phyloP scores from a whole-genome alignment of 176 grass and related monocot species.

The Typha latifolia region DNA sequence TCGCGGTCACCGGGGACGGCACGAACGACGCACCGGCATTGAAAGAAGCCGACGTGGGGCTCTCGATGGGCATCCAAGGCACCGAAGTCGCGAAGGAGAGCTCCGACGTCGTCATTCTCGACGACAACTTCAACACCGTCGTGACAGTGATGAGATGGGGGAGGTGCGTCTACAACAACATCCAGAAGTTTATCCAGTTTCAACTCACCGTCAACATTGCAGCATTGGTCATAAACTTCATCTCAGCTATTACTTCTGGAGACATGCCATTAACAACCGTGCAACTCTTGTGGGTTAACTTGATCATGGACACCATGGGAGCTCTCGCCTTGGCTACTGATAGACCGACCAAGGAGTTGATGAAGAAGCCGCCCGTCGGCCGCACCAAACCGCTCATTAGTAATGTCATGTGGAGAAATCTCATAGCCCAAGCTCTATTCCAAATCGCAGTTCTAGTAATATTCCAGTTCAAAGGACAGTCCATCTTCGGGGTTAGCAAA shows the following conservation, averaged over 20 bases:
- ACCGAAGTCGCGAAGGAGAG: slow-evolving; percentile 86
- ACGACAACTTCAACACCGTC: slow-evolving; percentile 80
- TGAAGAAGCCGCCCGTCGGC: slow-evolving; percentile 48
- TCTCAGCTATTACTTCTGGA: slow-evolving; percentile 30
- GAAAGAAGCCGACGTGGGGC: slow-evolving; percentile 72
- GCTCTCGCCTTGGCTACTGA: slow-evolving; percentile 57
- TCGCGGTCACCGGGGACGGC: slow-evolving; percentile 66
- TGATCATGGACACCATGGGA: slow-evolving; percentile 88
- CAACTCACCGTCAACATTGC: slow-evolving; percentile 79
- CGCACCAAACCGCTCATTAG: slow-evolving; percentile 69
- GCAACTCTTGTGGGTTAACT: slow-evolving; percentile 78
- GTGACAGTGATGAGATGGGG: slow-evolving; percentile 66
- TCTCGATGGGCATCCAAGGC: slow-evolving; percentile 83
- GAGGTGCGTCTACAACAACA: slow-evolving; percentile 71
- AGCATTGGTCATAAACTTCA: slow-evolving; percentile 50
- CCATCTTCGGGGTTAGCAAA: slow-evolving; percentile 21
- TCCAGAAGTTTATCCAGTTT: slow-evolving; percentile 88
- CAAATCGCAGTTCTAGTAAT: slow-evolving; percentile 50
- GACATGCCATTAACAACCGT: slow-evolving; percentile 50
- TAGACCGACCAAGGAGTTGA: slow-evolving; percentile 35
- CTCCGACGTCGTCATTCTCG: slow-evolving; percentile 71
- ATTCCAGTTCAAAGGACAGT: slow-evolving; percentile 41
- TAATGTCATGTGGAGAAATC: slow-evolving; percentile 84
- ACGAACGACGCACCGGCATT: slow-evolving; percentile 76
- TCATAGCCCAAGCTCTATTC: slow-evolving; percentile 43